A percentile compares a stretch with the other conserved stretches of the same genome.
These are phyloP conservation scores for Lojkania enalia DNA, from an alignment of 2,329 filamentous ascomycete genomes.

Conservation along the genomic window DNA sequence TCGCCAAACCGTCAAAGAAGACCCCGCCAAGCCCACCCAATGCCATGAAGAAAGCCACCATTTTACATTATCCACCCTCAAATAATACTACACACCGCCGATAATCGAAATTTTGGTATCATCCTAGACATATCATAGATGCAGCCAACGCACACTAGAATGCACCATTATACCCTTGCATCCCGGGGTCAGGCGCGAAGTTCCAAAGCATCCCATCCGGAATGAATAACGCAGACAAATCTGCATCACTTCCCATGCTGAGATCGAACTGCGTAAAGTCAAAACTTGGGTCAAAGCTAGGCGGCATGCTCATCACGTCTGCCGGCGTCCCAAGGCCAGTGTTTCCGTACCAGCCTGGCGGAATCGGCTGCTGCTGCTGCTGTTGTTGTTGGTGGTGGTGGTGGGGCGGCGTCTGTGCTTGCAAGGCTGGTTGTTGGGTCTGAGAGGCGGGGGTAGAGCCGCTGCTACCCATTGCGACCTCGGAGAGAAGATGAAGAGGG, in stretches of 20 bases:
- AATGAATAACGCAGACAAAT: constrained; percentile 41
- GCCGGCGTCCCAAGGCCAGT: constrained; percentile 21
- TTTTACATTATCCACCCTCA: too few relatives aligned
- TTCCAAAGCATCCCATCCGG: constrained; percentile 42
- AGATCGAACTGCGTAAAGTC: constrained; percentile 44
- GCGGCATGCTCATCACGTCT: constrained; percentile 33
- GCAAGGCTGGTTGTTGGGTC: constrained; percentile 10
- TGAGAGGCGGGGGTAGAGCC: constrained; percentile 15
- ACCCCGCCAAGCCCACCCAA: too few relatives aligned
- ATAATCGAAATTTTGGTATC: too few relatives aligned
- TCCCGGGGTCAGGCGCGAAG: constrained; percentile 15
- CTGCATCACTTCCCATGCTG: constrained; percentile 40
- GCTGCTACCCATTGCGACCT: constrained; percentile 45
- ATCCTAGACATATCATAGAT: too few relatives aligned
- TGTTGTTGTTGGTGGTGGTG: constrained; percentile 29
- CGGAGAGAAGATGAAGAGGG: constrained; percentile 44
- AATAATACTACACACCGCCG: too few relatives aligned
- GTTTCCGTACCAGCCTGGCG: constrained; percentile 32
- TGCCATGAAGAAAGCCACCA: too few relatives aligned
- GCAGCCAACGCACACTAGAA: too few relatives aligned
- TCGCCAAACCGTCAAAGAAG: too few relatives aligned
- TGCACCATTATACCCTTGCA: background rate
- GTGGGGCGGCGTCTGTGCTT: constrained; percentile 7
- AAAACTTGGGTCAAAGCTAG: constrained; percentile 39
- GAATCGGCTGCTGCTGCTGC: constrained; percentile 29